Base-by-base conservation (phyloP, 2,329 filamentous ascomycete genomes). In the Plenodomus lindquistii region DNA sequence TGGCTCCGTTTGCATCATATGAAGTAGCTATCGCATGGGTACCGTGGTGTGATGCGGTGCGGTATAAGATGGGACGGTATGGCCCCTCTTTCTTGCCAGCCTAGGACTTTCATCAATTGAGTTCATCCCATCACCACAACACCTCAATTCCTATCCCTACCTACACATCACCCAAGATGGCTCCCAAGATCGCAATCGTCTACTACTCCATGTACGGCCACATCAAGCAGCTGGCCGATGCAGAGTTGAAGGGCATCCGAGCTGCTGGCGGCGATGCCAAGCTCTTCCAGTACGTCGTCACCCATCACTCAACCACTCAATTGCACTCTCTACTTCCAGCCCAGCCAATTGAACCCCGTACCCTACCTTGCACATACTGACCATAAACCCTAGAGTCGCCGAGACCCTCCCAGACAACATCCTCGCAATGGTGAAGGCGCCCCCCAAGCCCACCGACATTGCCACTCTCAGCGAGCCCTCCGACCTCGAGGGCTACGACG, bases 361-460 rank as follows among this genome's bases (percentile, higher is more conserved):
- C 16, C 6, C 15, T 15, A 31, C 27, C n/a, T n/a, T 31, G 0
- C 21, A 44, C 9, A 22, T 17, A 48, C 52, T 54, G 41, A 46
- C 37, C 18, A 45, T 8, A 16, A n/a, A n/a, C n/a, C n/a, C n/a
- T n/a, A 88, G 85, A 71, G 80, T 97, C 70, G 74, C 84, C 46
- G 94, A 99, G 82, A 97, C 94, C 15, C 90, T 99, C 40, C 67
- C 88, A 29, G 67, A 88, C 31, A 92, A 97, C 1, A 87, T 97
- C 58, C 83, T 97, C 49, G 65, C 72, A 61, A 96, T 96, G 84
- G 95, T 99, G 91, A 76, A 95, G 78, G 94, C 94, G 22, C 88
- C 91, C 4, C 70, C 85, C 60, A 95, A 96, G 80, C 73, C 82
- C 65, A 71, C 81, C 57, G 79, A 83, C 69, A 78, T 94, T 71